These are phyloP conservation scores for Malus asiatica DNA, from an alignment of 306 rosid genomes.

Conservation along the genomic window DNA sequence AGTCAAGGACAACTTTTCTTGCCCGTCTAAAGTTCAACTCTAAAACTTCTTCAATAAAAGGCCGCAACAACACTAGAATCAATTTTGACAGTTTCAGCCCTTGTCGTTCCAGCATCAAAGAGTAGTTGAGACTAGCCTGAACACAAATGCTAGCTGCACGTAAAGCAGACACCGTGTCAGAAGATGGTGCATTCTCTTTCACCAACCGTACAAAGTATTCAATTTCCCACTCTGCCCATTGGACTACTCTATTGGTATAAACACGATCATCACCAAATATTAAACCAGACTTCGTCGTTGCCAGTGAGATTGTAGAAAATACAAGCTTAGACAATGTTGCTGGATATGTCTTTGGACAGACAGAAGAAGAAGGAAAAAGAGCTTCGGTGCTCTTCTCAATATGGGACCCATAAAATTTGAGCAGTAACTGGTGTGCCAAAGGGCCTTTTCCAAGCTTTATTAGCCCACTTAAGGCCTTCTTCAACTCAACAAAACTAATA, in stretches of 20 bases:
- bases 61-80: slow-evolving; percentile 73
- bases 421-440: slow-evolving; percentile 62
- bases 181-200: slow-evolving; percentile 79
- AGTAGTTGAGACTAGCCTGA: slow-evolving; percentile 83
- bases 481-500: slow-evolving; percentile 50
- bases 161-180: slow-evolving; percentile 70
- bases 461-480: slow-evolving; percentile 61
- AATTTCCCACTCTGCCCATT: slow-evolving; percentile 98
- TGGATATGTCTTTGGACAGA: slow-evolving; percentile 75
- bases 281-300: slow-evolving; percentile 67
- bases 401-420: slow-evolving; percentile 54
- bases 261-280: slow-evolving; percentile 87
- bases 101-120: slow-evolving; percentile 66
- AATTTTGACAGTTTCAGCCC: slow-evolving; percentile 85
- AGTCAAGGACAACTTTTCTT: slow-evolving; percentile 65
- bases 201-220: slow-evolving; percentile 81
- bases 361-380: slow-evolving; percentile 75
- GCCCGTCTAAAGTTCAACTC: slow-evolving; percentile 91
- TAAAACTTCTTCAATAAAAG: slow-evolving; percentile 87
- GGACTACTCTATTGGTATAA: slow-evolving; percentile 83
- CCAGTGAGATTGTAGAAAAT: slow-evolving; percentile 65
- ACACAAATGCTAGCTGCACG: slow-evolving; percentile 73
- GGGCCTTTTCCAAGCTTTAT: slow-evolving; percentile 88
- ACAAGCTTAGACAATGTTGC: slow-evolving; percentile 68
- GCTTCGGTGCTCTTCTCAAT: slow-evolving; percentile 65